A percentile compares a stretch with the other conserved stretches of the same genome.
These are phyloP conservation scores for Onygenales sp. DNA, from an alignment of 2,329 filamentous ascomycete species.

Conservation along the genomic window DNA sequence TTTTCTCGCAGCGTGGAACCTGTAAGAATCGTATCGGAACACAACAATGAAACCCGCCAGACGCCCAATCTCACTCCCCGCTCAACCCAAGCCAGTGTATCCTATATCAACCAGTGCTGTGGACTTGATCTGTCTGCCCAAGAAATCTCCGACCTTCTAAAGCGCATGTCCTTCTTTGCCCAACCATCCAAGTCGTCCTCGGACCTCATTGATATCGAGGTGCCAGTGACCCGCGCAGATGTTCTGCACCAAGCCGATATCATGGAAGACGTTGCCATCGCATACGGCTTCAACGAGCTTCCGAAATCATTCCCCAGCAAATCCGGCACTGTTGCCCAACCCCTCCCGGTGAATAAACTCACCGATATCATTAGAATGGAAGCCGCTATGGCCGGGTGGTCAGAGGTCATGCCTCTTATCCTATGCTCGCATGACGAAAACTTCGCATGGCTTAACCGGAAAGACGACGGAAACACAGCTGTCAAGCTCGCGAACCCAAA, in stretches of 20 bases:
- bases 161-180: slow-evolving; percentile 82
- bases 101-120: slow-evolving; percentile 89
- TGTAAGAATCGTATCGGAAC: slow-evolving; percentile 80
- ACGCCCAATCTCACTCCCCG: slow-evolving; percentile 74
- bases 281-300: slow-evolving; percentile 95
- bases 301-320: slow-evolving; percentile 80
- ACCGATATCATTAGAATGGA: slow-evolving; percentile 83
- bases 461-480: slow-evolving; percentile 74
- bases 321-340: slow-evolving; percentile 75
- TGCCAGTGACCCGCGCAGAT: slow-evolving; percentile 86
- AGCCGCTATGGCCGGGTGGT: slow-evolving; percentile 89
- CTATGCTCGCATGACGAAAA: slow-evolving; percentile 98
- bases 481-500: slow-evolving; percentile 87
- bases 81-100: slow-evolving; percentile 69
- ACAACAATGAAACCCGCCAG: slow-evolving; percentile 74
- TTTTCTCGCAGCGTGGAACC: slow-evolving; percentile 58
- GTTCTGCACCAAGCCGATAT: slow-evolving; percentile 94
- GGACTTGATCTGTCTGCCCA: slow-evolving; percentile 67
- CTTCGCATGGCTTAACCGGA: slow-evolving; percentile 86
- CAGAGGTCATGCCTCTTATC: slow-evolving; percentile 90
- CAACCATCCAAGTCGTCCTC: slow-evolving; percentile 60
- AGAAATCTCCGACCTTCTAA: slow-evolving; percentile 68
- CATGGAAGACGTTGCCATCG: slow-evolving; percentile 96
- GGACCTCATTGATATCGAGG: slow-evolving; percentile 67
- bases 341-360: slow-evolving; percentile 88